Evolutionary conservation across 169 alveolate species (phyloP).

Genomic region (Plasmodium gonderi): DNA sequence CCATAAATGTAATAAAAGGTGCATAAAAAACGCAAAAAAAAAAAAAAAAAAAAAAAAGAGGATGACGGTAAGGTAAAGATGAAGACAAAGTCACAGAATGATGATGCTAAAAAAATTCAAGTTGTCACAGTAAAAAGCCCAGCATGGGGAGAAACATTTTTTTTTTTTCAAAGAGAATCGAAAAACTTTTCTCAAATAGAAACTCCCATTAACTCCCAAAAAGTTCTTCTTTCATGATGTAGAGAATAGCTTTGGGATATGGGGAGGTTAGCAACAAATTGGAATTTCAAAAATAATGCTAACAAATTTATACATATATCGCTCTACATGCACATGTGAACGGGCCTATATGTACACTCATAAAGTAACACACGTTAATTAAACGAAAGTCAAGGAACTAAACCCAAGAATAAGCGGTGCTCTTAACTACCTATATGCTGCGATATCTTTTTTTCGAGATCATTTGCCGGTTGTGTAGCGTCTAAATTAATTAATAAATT

Average conservation of each 20-base stretch:
- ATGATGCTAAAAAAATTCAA: neutral
- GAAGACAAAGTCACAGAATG: too few relatives aligned
- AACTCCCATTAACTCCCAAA: neutral
- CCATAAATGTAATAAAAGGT: neutral
- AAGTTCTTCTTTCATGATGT: neutral
- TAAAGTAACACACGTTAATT: neutral
- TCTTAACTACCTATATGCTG: conserved; percentile 48
- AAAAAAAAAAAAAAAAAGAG: neutral
- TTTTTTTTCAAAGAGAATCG: neutral
- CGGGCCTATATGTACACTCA: neutral
- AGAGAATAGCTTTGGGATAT: neutral
- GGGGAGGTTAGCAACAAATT: neutral
- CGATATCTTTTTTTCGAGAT: conserved; percentile 72
- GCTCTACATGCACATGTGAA: neutral
- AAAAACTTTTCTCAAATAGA: neutral
- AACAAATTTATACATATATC: neutral
- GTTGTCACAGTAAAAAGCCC: neutral
- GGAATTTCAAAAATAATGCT: neutral
- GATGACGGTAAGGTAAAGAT: neutral
- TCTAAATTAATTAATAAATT: conserved; percentile 76
- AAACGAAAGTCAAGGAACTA: neutral
- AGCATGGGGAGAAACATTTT: neutral
- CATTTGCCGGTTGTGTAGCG: conserved; percentile 78
- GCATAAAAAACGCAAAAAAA: neutral
- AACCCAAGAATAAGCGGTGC: neutral